A percentile compares a stretch with the other conserved stretches of the same genome.
Conservation (phyloP, 768 basidiomycete genomes). For the Amanita exitialis region DNA sequence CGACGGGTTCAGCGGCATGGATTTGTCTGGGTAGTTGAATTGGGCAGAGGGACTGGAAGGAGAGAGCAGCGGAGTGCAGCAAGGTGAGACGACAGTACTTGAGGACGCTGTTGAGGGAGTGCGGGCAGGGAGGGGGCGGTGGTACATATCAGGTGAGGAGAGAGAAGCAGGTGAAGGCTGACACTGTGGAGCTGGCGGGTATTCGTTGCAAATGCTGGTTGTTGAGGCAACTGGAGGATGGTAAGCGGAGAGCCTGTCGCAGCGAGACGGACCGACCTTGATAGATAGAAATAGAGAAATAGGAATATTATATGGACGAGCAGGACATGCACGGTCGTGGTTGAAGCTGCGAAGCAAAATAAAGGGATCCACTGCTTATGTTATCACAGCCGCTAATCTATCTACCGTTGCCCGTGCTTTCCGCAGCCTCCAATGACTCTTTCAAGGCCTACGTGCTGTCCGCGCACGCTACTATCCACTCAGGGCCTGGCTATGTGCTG, state of each 20-base stretch:
- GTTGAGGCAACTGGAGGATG: neutral
- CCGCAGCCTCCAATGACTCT: too few relatives aligned
- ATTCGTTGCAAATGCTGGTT: neutral
- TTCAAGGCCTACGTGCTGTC: too few relatives aligned
- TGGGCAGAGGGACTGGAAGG: constrained; percentile 42
- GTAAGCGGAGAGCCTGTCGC: neutral
- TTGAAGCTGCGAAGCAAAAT: neutral
- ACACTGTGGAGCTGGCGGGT: neutral
- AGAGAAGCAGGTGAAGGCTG: constrained; percentile 9
- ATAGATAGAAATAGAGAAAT: constrained; percentile 7
- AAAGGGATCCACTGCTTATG: neutral
- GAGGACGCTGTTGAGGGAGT: constrained; percentile 36
- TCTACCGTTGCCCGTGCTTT: neutral
- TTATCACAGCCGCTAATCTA: neutral
- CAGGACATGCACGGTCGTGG: too few relatives aligned
- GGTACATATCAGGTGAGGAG: constrained; percentile 41
- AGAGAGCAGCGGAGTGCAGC: constrained; percentile 31
- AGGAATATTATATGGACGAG: constrained; percentile 1
- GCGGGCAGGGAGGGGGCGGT: constrained; percentile 50
- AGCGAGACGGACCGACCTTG: neutral
- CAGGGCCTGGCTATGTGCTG: too few relatives aligned
- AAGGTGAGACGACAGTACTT: constrained; percentile 23
- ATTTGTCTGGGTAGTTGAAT: constrained; percentile 30
- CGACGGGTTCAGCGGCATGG: constrained; percentile 18
- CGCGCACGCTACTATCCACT: too few relatives aligned